A percentile compares a stretch with the other conserved stretches of the same genome.
These are phyloP conservation scores for Saccharomyces eubayanus DNA, from an alignment of 805 yeast species.

Conservation along the genomic window DNA sequence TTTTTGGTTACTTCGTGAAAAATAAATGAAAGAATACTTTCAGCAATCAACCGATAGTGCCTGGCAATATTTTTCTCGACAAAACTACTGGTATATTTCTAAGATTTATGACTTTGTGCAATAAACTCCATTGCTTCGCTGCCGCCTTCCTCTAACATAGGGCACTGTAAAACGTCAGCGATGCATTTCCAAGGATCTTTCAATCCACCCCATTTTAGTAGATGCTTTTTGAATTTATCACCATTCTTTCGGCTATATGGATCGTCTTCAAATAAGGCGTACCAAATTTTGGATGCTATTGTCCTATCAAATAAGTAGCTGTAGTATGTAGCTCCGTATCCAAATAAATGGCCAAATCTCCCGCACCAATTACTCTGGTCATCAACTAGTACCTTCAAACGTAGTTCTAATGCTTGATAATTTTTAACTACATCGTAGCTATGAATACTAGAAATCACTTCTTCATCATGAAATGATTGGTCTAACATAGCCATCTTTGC, in stretches of 20 bases:
- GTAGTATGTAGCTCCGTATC: constrained; percentile 91
- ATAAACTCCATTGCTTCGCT: constrained; percentile 56
- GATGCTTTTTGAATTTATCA: constrained; percentile 55
- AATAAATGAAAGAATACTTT: neutral
- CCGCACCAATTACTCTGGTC: constrained; percentile 81
- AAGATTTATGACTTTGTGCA: constrained; percentile 22
- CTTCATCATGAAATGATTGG: constrained; percentile 57
- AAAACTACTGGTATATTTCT: neutral
- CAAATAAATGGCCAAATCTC: constrained; percentile 83
- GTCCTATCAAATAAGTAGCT: constrained; percentile 88
- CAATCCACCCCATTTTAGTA: constrained; percentile 90
- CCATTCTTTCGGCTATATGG: constrained; percentile 74
- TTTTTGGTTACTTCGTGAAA: neutral
- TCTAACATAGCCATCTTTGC: constrained; percentile 85
- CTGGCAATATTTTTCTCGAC: neutral
- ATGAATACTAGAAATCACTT: constrained; percentile 30
- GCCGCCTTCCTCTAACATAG: constrained; percentile 57
- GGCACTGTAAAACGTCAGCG: constrained; percentile 65
- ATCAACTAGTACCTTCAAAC: constrained; percentile 58
- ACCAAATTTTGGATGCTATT: constrained; percentile 81
- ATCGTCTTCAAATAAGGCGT: constrained; percentile 55
- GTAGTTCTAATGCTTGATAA: constrained; percentile 58
- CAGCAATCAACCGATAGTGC: neutral
- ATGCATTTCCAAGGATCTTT: constrained; percentile 81
- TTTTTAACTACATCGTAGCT: constrained; percentile 49